phyloP scores from a whole-genome alignment of 1,139 yeast genomes.

The Arxiozyma bovina region DNA sequence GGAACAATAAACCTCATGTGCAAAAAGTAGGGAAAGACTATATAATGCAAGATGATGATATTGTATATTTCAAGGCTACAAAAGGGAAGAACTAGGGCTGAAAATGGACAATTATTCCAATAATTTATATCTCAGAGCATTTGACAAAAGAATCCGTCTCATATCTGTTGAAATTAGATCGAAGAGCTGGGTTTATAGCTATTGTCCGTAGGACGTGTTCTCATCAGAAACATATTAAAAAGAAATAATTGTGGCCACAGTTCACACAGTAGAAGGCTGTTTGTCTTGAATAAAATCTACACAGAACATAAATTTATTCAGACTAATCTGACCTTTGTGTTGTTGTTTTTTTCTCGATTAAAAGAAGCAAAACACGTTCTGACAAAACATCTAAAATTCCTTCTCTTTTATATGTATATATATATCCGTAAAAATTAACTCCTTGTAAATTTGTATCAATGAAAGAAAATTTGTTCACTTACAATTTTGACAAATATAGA shows the following conservation, averaged over 20 bases:
- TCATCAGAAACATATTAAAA: constrained; percentile 30
- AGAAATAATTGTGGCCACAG: neutral
- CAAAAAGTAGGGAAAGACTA: constrained; percentile 64
- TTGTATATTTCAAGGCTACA: constrained; percentile 50
- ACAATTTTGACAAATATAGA: no score
- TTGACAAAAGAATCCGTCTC: constrained; percentile 29
- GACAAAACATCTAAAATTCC: neutral
- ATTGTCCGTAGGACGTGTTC: constrained; percentile 33
- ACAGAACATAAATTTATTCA: neutral
- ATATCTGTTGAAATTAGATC: constrained; percentile 25
- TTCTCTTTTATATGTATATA: neutral
- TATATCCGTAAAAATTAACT: neutral
- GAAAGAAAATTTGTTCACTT: no score
- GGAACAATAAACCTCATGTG: constrained; percentile 45
- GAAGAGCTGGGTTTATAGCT: constrained; percentile 47
- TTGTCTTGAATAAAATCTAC: neutral
- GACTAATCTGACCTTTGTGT: neutral
- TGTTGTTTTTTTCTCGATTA: neutral
- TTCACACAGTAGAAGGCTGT: neutral
- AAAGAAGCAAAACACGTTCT: neutral
- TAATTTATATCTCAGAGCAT: constrained; percentile 32
- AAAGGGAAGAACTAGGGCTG: constrained; percentile 31
- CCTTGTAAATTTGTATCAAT: neutral
- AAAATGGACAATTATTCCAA: neutral
- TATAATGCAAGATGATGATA: constrained; percentile 69